A percentile compares a stretch with the other conserved stretches of the same genome.
phyloP scores from a whole-genome alignment of 768 basidiomycete genomes.

The Hygrocybe coccinea region DNA sequence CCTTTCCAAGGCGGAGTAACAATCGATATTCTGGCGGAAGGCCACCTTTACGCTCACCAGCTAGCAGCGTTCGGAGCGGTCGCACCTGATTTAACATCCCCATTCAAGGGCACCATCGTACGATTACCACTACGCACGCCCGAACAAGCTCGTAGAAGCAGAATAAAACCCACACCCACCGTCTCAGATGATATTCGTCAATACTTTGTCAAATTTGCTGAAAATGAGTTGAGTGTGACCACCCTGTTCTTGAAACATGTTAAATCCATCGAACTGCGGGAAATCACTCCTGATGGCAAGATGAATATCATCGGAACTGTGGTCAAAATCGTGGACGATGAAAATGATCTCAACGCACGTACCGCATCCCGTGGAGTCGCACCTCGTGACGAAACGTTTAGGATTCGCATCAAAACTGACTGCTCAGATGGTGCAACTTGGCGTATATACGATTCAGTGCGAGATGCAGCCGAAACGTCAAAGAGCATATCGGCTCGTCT shows the following conservation, averaged over 20 bases:
- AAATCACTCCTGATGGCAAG: constrained; percentile 24
- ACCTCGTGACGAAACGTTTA: constrained; percentile 11
- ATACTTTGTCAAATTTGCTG: constrained; percentile 36
- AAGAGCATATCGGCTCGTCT: constrained; percentile 11
- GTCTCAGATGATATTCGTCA: constrained; percentile 28
- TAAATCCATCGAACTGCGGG: constrained; percentile 34
- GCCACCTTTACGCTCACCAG: constrained; percentile 26
- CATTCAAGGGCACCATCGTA: constrained; percentile 40
- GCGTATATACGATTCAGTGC: constrained; percentile 20
- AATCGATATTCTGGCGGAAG: constrained; percentile 25
- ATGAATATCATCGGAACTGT: neutral
- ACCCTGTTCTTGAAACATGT: constrained; percentile 42
- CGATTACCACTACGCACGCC: constrained; percentile 43
- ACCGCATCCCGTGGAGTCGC: neutral
- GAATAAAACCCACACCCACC: constrained; percentile 33
- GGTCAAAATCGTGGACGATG: neutral
- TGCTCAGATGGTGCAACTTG: constrained; percentile 24
- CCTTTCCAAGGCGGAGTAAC: constrained; percentile 28
- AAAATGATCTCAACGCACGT: neutral
- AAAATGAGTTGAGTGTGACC: constrained; percentile 33
- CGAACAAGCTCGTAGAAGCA: constrained; percentile 18
- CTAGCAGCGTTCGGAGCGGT: constrained; percentile 25
- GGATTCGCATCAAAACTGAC: constrained; percentile 28
- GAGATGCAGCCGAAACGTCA: constrained; percentile 19
- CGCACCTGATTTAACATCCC: constrained; percentile 7